Percentiles rank a stretch among this genome's conserved stretches.
phyloP scores from a whole-genome alignment of 148 eudicot species.

The Amaranthus hypochondriacus region DNA sequence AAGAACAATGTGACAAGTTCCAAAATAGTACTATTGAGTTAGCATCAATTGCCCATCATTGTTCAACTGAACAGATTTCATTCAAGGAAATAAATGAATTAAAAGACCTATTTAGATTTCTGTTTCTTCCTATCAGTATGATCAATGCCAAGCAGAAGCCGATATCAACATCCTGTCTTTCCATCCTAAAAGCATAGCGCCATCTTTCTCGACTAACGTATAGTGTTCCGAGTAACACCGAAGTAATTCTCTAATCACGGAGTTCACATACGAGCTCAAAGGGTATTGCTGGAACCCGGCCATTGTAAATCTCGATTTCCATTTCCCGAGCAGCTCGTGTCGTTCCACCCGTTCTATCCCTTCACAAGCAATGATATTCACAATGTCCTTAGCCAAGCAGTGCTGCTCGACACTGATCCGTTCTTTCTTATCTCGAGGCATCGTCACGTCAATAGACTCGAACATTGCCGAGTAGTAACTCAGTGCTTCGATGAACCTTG shows the following conservation, averaged over 20 bases:
- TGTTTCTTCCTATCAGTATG: neutral
- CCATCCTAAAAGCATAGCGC: conserved; percentile 88
- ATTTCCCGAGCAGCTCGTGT: conserved; percentile 85
- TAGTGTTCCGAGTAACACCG: conserved; percentile 70
- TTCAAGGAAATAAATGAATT: no score
- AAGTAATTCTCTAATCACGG: conserved; percentile 59
- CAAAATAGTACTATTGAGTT: neutral
- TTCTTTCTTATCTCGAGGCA: conserved; percentile 61
- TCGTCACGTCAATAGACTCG: conserved; percentile 74
- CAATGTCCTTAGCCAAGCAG: conserved; percentile 83
- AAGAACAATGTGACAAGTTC: neutral
- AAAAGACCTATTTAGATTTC: neutral
- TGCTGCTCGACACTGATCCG: conserved; percentile 75
- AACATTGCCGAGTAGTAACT: conserved; percentile 86
- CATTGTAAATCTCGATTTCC: conserved; percentile 88
- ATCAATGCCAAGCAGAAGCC: conserved; percentile 86
- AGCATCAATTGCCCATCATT: neutral
- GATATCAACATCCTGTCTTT: conserved; percentile 74
- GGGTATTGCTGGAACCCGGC: conserved; percentile 74
- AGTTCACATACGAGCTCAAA: conserved; percentile 71
- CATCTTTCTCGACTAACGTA: conserved; percentile 72
- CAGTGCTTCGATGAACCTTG: conserved; percentile 63
- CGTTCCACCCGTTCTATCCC: conserved; percentile 84
- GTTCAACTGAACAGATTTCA: no score
- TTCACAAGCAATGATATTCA: conserved; percentile 82